phyloP scores from a whole-genome alignment of 1,139 yeast species.

The Saccharomyces hybrid region DNA sequence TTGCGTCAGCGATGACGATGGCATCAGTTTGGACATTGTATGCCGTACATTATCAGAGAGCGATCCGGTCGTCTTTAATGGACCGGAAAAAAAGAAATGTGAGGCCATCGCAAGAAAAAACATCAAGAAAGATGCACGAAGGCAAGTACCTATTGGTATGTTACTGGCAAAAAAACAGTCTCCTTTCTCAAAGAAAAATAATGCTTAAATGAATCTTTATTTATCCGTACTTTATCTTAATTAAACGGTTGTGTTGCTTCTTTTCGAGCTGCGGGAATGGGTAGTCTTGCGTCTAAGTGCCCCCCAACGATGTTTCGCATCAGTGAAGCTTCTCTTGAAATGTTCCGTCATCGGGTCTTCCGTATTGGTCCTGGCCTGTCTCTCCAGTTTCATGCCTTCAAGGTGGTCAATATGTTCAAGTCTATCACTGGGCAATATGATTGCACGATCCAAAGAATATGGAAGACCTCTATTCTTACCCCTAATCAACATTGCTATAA shows the following conservation, averaged over 20 bases:
- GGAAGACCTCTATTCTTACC: conserved; percentile 98
- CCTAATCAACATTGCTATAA: conserved; percentile 84
- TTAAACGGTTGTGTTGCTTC: background rate
- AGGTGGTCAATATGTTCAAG: conserved; percentile 60
- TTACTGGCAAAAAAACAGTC: too few species aligned
- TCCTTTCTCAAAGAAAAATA: too few species aligned
- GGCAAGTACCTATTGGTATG: background rate
- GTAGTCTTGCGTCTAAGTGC: background rate
- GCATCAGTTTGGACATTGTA: background rate
- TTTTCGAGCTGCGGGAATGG: background rate
- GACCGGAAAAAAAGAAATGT: background rate
- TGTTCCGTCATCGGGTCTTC: background rate
- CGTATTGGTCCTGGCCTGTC: background rate
- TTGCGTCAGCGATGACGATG: background rate
- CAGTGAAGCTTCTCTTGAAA: background rate
- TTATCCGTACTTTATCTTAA: too few species aligned
- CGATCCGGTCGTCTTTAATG: background rate
- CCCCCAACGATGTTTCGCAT: background rate
- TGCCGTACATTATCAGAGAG: background rate
- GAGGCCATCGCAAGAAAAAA: too few species aligned
- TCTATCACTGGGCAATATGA: conserved; percentile 71
- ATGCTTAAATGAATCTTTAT: too few species aligned
- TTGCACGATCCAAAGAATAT: conserved; percentile 86
- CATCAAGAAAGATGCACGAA: background rate
- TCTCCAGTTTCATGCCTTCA: conserved; percentile 41